Evolutionary conservation across 2,329 filamentous ascomycete genomes (phyloP).

Genomic region (Xylariaceae sp.): DNA sequence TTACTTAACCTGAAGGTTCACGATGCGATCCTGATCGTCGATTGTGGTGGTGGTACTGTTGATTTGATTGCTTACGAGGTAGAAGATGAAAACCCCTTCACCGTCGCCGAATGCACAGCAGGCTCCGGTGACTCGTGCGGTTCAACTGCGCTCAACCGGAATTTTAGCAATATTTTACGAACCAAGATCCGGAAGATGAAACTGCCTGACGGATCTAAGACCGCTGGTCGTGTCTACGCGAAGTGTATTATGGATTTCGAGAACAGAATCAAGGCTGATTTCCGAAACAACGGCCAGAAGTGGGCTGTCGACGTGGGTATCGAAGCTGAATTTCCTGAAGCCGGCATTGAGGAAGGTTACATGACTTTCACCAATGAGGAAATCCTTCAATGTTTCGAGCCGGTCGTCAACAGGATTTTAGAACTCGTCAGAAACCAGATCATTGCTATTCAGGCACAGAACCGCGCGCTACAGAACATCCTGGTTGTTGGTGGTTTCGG

Average conservation of each 20-base stretch:
- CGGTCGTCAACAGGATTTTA: conserved; percentile 94
- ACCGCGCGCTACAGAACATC: conserved; percentile 91
- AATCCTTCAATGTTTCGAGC: conserved; percentile 98
- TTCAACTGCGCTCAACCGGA: conserved; percentile 96
- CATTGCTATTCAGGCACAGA: conserved; percentile 97
- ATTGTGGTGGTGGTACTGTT: conserved; percentile 97
- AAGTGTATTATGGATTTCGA: conserved; percentile 99
- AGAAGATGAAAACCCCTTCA: conserved; percentile 96
- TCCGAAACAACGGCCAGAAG: conserved; percentile 98
- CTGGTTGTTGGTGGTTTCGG: conserved; percentile 97
- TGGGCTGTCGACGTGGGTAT: conserved; percentile 99
- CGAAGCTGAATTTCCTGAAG: conserved; percentile 96
- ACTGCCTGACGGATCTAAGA: conserved; percentile 93
- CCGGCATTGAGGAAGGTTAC: conserved; percentile 97
- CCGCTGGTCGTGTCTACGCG: conserved; percentile 95
- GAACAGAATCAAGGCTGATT: conserved; percentile 99
- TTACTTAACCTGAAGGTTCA: conserved; percentile 96
- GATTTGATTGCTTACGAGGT: conserved; percentile 99
- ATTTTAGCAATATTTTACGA: conserved; percentile 96
- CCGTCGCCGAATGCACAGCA: conserved; percentile 94
- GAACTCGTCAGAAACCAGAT: conserved; percentile 98
- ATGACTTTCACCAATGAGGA: conserved; percentile 99
- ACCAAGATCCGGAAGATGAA: conserved; percentile 99
- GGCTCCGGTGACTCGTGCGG: conserved; percentile 97
- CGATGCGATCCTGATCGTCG: conserved; percentile 96